Base-by-base conservation (phyloP, 495 filamentous ascomycete genomes). In the Hapsidospora chrysogenum region DNA sequence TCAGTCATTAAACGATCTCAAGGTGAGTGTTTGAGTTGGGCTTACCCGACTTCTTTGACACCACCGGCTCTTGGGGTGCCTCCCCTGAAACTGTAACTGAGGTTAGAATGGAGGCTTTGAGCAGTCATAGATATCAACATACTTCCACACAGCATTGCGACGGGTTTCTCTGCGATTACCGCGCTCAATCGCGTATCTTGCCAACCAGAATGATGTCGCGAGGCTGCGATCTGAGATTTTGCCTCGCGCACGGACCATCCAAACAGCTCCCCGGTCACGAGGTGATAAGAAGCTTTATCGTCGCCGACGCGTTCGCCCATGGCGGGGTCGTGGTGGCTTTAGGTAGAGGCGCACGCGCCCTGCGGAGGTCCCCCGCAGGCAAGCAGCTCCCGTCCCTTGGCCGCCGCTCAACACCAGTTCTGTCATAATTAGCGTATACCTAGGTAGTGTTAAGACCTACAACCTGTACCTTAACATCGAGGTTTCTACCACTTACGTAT, bases 11-110 rank as follows among this genome's bases (percentile, higher is more conserved):
- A 13, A 27, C 26, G 17, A 28, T 13, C 35, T 36, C n/a, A n/a
- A 29, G 19, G 31, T 27, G 37, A 11, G 17, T 21, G n/a, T 1
- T 29, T 38, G 35, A 35, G 35, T 38, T 31, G 13, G 29, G 9
- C n/a, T 38, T 72, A 84, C 85, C 87, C 52, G 82, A 87, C 66
- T 93, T 92, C 49, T 76, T 70, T 50, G 92, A 96, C 46, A 84
- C 82, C 40, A 97, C 92, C 35, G 89, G 92, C 58, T 79, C 75
- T 60, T 93, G 79, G 33, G 89, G 92, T 57, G 85, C 78, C 72
- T 96, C 92, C 60, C 89, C 89, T 30, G 89, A 99, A 52, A 99
- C 86, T 95, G 49, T 23, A 34, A 15, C 10, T 36, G 8, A 3
- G 11, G 19, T 17, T n/a, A 33, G 17, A 16, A 13, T 3, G 17